Percentiles rank a stretch among this genome's conserved stretches.
phyloP scores from a whole-genome alignment of 371 early-diverging fungal genomes.

The Coemansia sp. region DNA sequence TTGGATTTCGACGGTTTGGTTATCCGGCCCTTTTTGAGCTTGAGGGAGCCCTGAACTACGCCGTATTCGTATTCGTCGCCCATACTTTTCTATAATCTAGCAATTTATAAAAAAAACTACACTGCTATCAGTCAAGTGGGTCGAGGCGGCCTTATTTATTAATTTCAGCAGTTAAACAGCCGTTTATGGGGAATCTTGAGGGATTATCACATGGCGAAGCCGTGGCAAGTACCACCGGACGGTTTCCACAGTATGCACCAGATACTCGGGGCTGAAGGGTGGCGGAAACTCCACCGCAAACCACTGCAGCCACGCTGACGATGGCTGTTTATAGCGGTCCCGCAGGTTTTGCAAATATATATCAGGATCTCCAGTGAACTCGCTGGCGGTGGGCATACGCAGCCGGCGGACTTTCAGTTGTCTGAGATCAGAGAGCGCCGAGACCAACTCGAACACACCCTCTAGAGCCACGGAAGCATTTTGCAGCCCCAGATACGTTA shows the following conservation, averaged over 20 bases:
- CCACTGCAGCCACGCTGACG: not conserved
- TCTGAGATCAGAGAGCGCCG: not conserved
- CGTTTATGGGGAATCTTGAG: not conserved
- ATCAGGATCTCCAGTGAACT: not conserved
- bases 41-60: conserved; percentile 31
- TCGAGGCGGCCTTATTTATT: too few species aligned
- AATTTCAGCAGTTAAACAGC: too few species aligned
- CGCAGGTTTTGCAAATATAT: not conserved
- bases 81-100: conserved; percentile 4
- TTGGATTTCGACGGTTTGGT: conserved; percentile 8
- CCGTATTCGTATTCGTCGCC: conserved; percentile 32
- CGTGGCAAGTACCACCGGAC: not conserved
- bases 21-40: conserved; percentile 16
- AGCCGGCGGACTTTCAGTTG: not conserved
- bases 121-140: too few species aligned
- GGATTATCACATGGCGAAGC: not conserved
- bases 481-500: not conserved
- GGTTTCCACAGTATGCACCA: not conserved
- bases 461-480: not conserved
- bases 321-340: not conserved
- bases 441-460: not conserved
- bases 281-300: not conserved
- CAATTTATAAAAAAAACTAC: not conserved
- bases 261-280: not conserved
- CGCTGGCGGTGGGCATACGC: not conserved